Conservation (phyloP, 78 protist genomes). For the Dictyostelium purpureum region DNA sequence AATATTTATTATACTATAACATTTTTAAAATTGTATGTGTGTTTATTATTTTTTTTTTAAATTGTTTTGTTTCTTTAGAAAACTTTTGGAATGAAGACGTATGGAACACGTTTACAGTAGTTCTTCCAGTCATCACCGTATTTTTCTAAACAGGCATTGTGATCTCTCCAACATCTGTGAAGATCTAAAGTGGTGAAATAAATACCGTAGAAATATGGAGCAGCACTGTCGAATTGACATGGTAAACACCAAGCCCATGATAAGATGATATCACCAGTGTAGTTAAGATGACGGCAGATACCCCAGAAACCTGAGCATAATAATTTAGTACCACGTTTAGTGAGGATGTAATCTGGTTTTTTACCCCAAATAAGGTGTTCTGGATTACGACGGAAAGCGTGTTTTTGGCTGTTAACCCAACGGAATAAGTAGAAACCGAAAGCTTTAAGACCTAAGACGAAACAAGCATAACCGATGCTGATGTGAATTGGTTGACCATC, state of each 20-base stretch:
- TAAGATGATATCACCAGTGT: constrained; percentile 92
- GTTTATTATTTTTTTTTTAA: not conserved
- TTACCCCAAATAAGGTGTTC: constrained; percentile 73
- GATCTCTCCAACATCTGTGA: constrained; percentile 95
- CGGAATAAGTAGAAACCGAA: constrained; percentile 91
- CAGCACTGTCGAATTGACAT: constrained; percentile 49
- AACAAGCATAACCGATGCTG: not conserved
- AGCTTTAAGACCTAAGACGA: not conserved
- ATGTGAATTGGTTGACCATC: constrained; percentile 45
- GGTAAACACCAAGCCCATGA: constrained; percentile 85
- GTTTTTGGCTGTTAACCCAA: constrained; percentile 91
- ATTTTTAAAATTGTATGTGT: too few species aligned
- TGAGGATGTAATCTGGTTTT: constrained; percentile 47
- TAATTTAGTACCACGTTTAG: constrained; percentile 82
- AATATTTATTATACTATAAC: too few species aligned
- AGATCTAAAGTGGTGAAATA: constrained; percentile 91
- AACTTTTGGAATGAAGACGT: constrained; percentile 88
- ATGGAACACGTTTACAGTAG: constrained; percentile 88
- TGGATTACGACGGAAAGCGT: constrained; percentile 91
- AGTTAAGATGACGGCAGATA: constrained; percentile 93
- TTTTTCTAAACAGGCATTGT: constrained; percentile 86
- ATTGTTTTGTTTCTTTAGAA: constrained; percentile 54
- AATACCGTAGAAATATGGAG: constrained; percentile 90
- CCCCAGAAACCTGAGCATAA: constrained; percentile 97
- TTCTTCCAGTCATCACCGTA: constrained; percentile 93